Evolutionary conservation across 75 land plant species (phyloP), one percentile per base, ranked within the genome.

Genomic region (Gnetum montanum): DNA sequence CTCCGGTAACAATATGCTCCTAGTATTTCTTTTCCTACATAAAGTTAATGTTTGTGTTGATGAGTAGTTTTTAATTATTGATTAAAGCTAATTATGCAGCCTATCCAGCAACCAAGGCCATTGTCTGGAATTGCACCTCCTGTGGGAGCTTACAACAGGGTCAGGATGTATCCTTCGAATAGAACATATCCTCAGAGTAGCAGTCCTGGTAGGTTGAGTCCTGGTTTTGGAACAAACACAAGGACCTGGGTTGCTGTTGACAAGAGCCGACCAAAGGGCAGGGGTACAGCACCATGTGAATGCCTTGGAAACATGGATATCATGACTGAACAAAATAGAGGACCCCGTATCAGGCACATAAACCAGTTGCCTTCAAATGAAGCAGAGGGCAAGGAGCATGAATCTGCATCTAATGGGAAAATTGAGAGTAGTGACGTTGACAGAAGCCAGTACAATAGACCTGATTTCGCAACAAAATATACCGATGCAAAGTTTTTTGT

Each of bases 241-340:
- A 70, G 83, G n/a, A 63, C 70, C 29, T 74, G 81, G 59, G 57
- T 71, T 49, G 18, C 45, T 11, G 11, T 64, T 50, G 83, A 71
- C 24, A 86, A 73, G 54, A 69, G 61, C 49, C 69, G 78, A 61
- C 62, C 69, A 47, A 61, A 79, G 44, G 79, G 78, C 4, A 81
- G 77, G 63, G 83, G 79, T 18, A 60, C 49, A 43, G 47, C 77
- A 33, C 18, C 78, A 13, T 74, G 70, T 53, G 67, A 72, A 41
- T 73, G 82, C 30, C 78, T 75, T 65, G 77, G 74, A 3, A 36
- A 62, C 8, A 63, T 59, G 58, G 90, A 73, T 56, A 45, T 75
- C 20, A 64, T 87, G 4, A 71, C 54, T 73, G 92, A 86, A 66
- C 92, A 87, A 31, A 91, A 86, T 61, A 68, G 83, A 49, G 97